Conservation (phyloP, 2,329 filamentous ascomycete genomes). For the Neonectria punicea region DNA sequence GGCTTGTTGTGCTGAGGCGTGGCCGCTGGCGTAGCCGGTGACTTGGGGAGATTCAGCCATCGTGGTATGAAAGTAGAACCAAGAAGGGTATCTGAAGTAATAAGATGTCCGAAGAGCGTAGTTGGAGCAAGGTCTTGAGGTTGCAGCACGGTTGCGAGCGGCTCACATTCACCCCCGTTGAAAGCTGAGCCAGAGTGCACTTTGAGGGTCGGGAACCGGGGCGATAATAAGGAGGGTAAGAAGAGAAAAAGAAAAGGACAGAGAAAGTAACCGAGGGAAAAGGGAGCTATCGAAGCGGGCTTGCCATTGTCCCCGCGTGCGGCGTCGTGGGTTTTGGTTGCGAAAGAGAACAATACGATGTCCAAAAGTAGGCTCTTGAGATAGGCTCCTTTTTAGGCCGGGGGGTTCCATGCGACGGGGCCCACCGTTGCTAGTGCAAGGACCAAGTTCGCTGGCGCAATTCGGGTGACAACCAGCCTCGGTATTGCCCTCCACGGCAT, state of each 20-base stretch:
- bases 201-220: not conserved
- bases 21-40: slow-evolving; percentile 10
- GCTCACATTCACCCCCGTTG: not conserved
- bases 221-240: not conserved
- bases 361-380: slow-evolving; percentile 18
- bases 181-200: not conserved
- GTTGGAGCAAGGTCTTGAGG: not conserved
- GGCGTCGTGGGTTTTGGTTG: slow-evolving; percentile 40
- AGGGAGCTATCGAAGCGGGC: slow-evolving; percentile 12
- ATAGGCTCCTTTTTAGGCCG: slow-evolving; percentile 23
- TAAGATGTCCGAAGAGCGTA: not conserved
- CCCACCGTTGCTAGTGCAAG: not conserved
- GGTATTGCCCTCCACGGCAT: not conserved
- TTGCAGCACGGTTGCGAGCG: not conserved
- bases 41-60: slow-evolving; percentile 28
- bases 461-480: not conserved
- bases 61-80: slow-evolving; percentile 22
- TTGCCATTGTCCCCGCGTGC: slow-evolving; percentile 36
- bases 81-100: slow-evolving; percentile 23
- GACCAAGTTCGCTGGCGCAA: not conserved
- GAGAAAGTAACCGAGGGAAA: not conserved
- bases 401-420: not conserved
- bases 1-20: slow-evolving; percentile 16
- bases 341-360: slow-evolving; percentile 45
- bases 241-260: slow-evolving; percentile 10